A percentile compares a stretch with the other conserved stretches of the same genome.
Conservation (phyloP, 805 yeast species). For the Candida insectalens region DNA sequence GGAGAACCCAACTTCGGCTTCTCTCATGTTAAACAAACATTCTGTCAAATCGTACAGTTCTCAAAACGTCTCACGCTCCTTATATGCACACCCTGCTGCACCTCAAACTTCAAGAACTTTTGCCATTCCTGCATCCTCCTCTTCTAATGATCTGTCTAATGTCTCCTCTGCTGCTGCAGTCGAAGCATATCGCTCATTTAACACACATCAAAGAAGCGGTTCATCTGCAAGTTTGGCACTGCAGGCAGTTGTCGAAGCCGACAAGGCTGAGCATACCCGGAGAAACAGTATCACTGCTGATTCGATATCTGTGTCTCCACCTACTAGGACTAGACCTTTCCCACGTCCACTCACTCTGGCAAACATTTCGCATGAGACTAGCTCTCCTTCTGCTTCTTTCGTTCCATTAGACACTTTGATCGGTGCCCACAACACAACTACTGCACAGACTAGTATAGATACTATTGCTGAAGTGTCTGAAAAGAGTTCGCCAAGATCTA, state of each 20-base stretch:
- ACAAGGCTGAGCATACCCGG: conserved; percentile 26
- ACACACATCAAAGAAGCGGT: conserved; percentile 16
- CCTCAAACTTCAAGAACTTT: conserved; percentile 50
- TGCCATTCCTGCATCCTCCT: conserved; percentile 23
- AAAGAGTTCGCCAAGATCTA: conserved; percentile 12
- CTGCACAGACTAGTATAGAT: conserved; percentile 17
- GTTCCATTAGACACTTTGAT: not conserved
- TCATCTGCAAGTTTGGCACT: conserved; percentile 58
- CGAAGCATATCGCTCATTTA: not conserved
- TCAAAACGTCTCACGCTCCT: conserved; percentile 25
- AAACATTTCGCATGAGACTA: not conserved
- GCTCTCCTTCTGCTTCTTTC: not conserved
- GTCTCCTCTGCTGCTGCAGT: conserved; percentile 1
- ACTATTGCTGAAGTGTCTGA: conserved; percentile 39
- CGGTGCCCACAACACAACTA: not conserved
- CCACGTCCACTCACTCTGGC: conserved; percentile 11
- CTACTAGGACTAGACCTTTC: conserved; percentile 7
- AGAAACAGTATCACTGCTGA: conserved; percentile 21
- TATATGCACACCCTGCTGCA: conserved; percentile 48
- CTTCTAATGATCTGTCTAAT: conserved; percentile 4
- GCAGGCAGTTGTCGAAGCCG: conserved; percentile 67
- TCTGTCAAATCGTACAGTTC: conserved; percentile 28
- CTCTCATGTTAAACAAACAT: conserved; percentile 26
- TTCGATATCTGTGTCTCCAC: conserved; percentile 16
- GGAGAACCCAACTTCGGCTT: conserved; percentile 33